These are phyloP conservation scores for Brasenia schreberi DNA, from an alignment of 164 flowering plant species.

Conservation along the genomic window DNA sequence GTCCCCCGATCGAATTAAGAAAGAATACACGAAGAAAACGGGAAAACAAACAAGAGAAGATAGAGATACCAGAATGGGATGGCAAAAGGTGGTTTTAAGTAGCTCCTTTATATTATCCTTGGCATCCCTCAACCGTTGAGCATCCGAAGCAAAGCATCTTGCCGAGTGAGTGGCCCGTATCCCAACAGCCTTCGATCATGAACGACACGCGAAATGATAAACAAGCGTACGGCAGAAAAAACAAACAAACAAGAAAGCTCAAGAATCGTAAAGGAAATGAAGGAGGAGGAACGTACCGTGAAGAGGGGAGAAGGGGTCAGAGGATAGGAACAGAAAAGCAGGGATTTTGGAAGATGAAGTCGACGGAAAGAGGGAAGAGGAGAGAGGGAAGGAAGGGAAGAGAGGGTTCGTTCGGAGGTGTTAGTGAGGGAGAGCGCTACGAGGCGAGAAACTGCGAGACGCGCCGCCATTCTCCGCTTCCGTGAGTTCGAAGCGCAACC, in stretches of 20 bases:
- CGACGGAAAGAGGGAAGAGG: neutral
- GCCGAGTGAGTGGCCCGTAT: neutral
- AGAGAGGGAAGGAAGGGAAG: neutral
- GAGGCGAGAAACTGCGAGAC: neutral
- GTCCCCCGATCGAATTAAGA: no score
- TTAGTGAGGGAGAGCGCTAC: neutral
- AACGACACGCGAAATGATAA: neutral
- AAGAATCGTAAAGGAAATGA: neutral
- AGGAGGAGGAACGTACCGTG: neutral
- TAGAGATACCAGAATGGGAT: slow-evolving; percentile 66
- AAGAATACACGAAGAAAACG: neutral
- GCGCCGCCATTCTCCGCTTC: neutral
- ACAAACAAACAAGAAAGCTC: neutral
- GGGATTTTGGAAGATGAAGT: neutral
- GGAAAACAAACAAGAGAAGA: neutral
- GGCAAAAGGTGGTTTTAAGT: slow-evolving; percentile 54
- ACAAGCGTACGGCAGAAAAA: neutral
- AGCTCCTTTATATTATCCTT: slow-evolving; percentile 71
- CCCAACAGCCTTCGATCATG: neutral
- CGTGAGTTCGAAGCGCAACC: neutral
- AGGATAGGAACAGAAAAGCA: neutral
- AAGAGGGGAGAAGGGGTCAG: neutral
- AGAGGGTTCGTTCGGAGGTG: neutral
- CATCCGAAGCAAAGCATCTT: slow-evolving; percentile 48
- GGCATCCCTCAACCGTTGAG: slow-evolving; percentile 67